Evolutionary conservation across 768 basidiomycete genomes (phyloP).

Genomic region (Xerocomus brunneocitrinus): DNA sequence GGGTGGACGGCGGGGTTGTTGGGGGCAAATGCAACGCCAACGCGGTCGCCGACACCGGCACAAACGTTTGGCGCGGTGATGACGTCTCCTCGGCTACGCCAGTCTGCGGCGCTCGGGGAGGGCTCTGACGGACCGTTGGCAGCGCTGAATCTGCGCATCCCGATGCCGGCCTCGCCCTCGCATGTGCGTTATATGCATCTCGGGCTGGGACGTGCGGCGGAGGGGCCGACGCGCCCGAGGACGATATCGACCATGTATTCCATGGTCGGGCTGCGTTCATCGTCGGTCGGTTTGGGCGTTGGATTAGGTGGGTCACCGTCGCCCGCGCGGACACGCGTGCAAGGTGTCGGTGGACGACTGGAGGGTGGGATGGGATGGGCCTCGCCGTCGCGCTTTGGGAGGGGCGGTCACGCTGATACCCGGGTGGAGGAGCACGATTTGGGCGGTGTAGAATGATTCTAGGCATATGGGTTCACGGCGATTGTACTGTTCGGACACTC

Average conservation of each 20-base stretch:
- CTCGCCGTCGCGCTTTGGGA: slow-evolving; percentile 1
- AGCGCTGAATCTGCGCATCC: slow-evolving; percentile 47
- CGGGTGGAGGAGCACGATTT: slow-evolving; percentile 7
- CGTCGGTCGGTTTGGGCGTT: slow-evolving; percentile 27
- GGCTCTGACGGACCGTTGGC: slow-evolving; percentile 33
- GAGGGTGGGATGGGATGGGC: not conserved
- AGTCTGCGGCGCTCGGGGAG: slow-evolving; percentile 39
- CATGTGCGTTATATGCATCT: slow-evolving; percentile 12
- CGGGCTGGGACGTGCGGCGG: slow-evolving; percentile 13
- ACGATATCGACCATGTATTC: slow-evolving; percentile 62
- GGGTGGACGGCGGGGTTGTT: slow-evolving; percentile 61
- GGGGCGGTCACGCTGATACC: not conserved
- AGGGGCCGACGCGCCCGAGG: slow-evolving; percentile 33
- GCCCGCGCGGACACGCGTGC: slow-evolving; percentile 1
- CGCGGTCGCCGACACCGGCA: slow-evolving; percentile 39
- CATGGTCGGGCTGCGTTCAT: slow-evolving; percentile 49
- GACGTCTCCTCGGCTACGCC: slow-evolving; percentile 58
- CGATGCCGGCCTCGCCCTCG: slow-evolving; percentile 43
- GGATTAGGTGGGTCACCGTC: slow-evolving; percentile 18
- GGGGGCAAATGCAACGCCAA: slow-evolving; percentile 27
- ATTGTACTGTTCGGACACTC: not conserved
- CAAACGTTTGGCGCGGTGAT: slow-evolving; percentile 72
- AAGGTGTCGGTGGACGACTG: not conserved
- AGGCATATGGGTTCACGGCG: too few species aligned
- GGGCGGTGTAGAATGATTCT: slow-evolving; percentile 22